phyloP scores from a whole-genome alignment of 2,329 filamentous ascomycete species.

The Aureobasidium sp. region DNA sequence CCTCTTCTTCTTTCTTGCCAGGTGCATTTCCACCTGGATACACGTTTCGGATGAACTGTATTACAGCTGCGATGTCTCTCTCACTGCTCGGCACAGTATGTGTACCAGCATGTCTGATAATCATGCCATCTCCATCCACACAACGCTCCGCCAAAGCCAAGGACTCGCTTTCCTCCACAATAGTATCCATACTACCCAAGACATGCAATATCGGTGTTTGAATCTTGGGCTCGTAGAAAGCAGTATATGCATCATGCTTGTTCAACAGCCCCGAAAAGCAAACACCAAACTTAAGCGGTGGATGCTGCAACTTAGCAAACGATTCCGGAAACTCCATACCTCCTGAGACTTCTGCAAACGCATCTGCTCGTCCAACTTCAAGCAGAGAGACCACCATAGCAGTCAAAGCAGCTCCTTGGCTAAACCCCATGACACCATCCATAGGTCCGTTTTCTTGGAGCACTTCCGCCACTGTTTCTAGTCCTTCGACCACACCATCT shows the following conservation, averaged over 20 bases:
- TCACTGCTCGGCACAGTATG: conserved; percentile 77
- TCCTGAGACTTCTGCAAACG: conserved; percentile 37
- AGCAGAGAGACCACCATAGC: conserved; percentile 65
- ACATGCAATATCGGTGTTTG: conserved; percentile 72
- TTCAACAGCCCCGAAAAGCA: conserved; percentile 69
- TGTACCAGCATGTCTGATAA: conserved; percentile 72
- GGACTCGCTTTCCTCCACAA: conserved; percentile 71
- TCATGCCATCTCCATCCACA: conserved; percentile 32
- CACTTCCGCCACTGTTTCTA: conserved; percentile 53
- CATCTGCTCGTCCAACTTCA: conserved; percentile 44
- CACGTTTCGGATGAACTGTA: conserved; percentile 57
- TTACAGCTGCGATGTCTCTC: conserved; percentile 69
- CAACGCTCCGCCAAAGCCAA: conserved; percentile 59
- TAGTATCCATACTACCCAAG: conserved; percentile 73
- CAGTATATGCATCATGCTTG: conserved; percentile 51
- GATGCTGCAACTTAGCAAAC: conserved; percentile 40
- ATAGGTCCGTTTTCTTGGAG: conserved; percentile 59
- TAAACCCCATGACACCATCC: conserved; percentile 75
- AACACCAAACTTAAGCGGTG: conserved; percentile 60
- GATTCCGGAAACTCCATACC: conserved; percentile 44
- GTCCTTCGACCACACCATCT: conserved; percentile 57
- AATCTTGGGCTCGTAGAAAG: conserved; percentile 68
- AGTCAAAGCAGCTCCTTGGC: conserved; percentile 67
- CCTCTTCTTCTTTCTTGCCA: conserved; percentile 29
- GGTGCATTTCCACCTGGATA: conserved; percentile 31